Conservation (phyloP, 2,329 filamentous ascomycete genomes). For the Daldinia sp. region DNA sequence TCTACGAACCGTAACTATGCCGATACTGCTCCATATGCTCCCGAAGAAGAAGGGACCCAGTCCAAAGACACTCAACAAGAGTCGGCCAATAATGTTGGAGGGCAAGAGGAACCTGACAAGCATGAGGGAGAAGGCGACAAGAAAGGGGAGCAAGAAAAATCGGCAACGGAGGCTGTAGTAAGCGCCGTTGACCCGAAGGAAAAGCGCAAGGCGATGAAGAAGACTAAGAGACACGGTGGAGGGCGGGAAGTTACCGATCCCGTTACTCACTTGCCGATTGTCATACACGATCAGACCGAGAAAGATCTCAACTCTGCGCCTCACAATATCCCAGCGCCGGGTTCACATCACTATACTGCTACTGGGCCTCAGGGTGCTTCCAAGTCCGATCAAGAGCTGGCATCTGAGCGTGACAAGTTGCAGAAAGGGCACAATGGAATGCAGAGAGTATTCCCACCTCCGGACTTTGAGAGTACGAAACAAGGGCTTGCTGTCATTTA, state of each 20-base stretch:
- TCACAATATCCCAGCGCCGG: conserved; percentile 54
- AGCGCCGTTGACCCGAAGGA: conserved; percentile 58
- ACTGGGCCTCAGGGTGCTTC: conserved; percentile 55
- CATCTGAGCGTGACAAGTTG: conserved; percentile 52
- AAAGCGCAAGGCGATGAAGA: conserved; percentile 63
- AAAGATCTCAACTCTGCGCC: conserved; percentile 65
- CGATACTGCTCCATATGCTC: conserved; percentile 30
- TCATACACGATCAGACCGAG: conserved; percentile 75
- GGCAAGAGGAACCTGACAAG: conserved; percentile 12
- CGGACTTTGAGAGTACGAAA: conserved; percentile 59
- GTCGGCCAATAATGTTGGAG: conserved; percentile 25
- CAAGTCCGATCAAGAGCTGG: conserved; percentile 57
- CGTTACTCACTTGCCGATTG: conserved; percentile 76
- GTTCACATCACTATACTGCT: conserved; percentile 53
- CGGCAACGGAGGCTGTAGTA: conserved; percentile 55
- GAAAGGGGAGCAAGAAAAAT: conserved; percentile 43
- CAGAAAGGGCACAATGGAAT: conserved; percentile 58
- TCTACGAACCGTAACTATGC: conserved; percentile 53
- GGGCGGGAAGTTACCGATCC: conserved; percentile 77
- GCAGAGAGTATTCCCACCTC: conserved; percentile 61
- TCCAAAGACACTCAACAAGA: conserved; percentile 38
- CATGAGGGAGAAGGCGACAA: conserved; percentile 18
- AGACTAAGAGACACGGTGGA: conserved; percentile 58
- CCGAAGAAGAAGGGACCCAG: conserved; percentile 29
- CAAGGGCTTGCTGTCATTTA: conserved; percentile 51